Evolutionary conservation across 2,329 filamentous ascomycete genomes (phyloP).

Genomic region (Penicillium sp.): DNA sequence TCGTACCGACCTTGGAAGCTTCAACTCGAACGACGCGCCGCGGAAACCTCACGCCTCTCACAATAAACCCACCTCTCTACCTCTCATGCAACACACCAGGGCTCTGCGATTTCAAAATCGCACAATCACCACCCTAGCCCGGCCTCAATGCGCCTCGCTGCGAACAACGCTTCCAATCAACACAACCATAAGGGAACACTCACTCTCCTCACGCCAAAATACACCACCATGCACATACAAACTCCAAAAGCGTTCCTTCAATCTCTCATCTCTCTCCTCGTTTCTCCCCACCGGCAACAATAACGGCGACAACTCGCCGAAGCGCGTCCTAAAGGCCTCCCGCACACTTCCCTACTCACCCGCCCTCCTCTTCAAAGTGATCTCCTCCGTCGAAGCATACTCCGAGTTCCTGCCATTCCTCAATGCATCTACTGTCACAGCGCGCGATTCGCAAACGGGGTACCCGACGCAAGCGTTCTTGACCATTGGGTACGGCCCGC

Average conservation of each 20-base stretch:
- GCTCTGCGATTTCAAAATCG: slow-evolving; percentile 17
- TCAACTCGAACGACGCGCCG: not conserved
- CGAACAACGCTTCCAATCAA: not conserved
- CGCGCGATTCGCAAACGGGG: slow-evolving; percentile 58
- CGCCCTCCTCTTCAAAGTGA: slow-evolving; percentile 73
- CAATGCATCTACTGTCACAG: slow-evolving; percentile 71
- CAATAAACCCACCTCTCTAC: not conserved
- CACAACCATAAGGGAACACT: not conserved
- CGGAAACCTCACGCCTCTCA: not conserved
- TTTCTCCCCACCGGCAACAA: slow-evolving; percentile 23
- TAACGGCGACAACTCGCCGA: slow-evolving; percentile 38
- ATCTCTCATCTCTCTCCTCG: slow-evolving; percentile 31
- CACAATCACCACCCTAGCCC: not conserved
- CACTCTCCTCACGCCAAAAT: not conserved
- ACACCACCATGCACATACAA: not conserved
- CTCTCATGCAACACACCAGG: slow-evolving; percentile 14
- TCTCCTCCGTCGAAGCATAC: slow-evolving; percentile 87
- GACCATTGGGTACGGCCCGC: slow-evolving; percentile 78
- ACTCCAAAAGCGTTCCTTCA: slow-evolving; percentile 19
- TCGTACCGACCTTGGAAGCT: not conserved
- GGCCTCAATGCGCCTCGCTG: not conserved
- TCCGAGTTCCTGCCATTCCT: slow-evolving; percentile 89
- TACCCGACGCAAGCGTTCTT: slow-evolving; percentile 73
- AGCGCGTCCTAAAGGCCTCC: slow-evolving; percentile 69
- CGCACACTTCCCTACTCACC: slow-evolving; percentile 76